phyloP scores from a whole-genome alignment of 1,284 basidiomycete species.

The Trametes versicolor region DNA sequence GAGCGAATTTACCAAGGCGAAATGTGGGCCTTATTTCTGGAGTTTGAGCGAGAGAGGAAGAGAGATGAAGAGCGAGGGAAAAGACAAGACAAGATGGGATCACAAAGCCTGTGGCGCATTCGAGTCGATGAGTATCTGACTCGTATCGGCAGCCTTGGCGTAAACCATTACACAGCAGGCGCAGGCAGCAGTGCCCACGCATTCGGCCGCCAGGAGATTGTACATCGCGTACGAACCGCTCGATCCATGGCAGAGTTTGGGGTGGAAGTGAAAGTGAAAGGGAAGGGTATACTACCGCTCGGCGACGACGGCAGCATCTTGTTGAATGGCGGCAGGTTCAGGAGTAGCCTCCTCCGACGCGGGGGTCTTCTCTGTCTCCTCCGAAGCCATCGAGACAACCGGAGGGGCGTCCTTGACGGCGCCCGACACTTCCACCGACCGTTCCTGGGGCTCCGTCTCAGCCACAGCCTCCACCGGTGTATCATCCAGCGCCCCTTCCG shows the following conservation, averaged over 20 bases:
- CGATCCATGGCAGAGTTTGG: too few species aligned
- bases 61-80: slow-evolving; percentile 1
- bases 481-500: not conserved
- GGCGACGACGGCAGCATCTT: not conserved
- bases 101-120: not conserved
- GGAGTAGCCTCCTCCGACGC: not conserved
- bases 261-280: too few species aligned
- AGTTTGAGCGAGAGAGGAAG: slow-evolving; percentile 14
- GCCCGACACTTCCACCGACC: not conserved
- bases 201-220: not conserved
- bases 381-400: not conserved
- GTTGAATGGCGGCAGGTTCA: not conserved
- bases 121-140: not conserved
- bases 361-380: not conserved
- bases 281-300: slow-evolving; percentile 12
- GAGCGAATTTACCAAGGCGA: slow-evolving; percentile 31
- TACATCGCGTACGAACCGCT: not conserved
- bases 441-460: not conserved
- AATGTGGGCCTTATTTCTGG: slow-evolving; percentile 35
- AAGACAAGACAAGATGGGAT: slow-evolving; percentile 1
- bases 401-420: slow-evolving; percentile 5
- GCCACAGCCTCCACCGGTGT: slow-evolving; percentile 4
- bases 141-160: slow-evolving; percentile 2
- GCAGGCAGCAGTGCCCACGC: not conserved
- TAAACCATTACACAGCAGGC: not conserved